Base-by-base conservation (phyloP, 495 filamentous ascomycete species). In the Talaromyces ruber region DNA sequence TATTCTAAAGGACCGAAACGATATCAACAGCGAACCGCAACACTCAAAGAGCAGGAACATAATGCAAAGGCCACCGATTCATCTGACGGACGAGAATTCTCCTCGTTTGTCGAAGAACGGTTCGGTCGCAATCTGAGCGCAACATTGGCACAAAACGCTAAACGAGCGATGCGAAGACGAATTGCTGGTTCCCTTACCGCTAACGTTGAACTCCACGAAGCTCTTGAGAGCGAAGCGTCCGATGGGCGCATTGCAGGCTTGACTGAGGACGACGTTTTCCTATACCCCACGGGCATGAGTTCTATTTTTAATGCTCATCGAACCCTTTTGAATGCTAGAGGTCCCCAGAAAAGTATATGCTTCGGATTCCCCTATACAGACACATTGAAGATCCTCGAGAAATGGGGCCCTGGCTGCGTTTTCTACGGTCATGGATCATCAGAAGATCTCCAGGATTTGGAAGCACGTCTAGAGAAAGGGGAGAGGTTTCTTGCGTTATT, bases 241-340 rank as follows among this genome's bases (percentile, higher is more conserved):
- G 71, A 70, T 64, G 72, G 73, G 9, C 85, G 88, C 62, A 80
- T 90, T 3, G 80, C 81, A 43, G 88, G 84, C 24, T 88, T 97
- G 58, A 85, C 86, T 7, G 92, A 96, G 72, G 84, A 93, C 18
- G 95, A 98, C 71, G 87, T 98, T 37, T 94, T 89, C 66, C 79
- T 98, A 0, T 91, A 89, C 65, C 89, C 95, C 1, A 87, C 82
- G 52, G 94, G 94, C 25, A 98, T 98, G 93, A 96, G 86, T 68
- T 85, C 94, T 37, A 97, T 98, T 22, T 98, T 92, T 74, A 90
- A 91, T 64, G 80, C 88, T 0, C 94, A 98, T 72, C 86, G 87
- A 58, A 82, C 81, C 29, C 71, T 96, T 21, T 72, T 95, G 63
- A 75, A 74, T 61, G 77, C 82, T 4, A 81, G 84, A 50, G 67